Conservation (phyloP, 2,329 filamentous ascomycete genomes). For the Colletotrichum tropicicola region DNA sequence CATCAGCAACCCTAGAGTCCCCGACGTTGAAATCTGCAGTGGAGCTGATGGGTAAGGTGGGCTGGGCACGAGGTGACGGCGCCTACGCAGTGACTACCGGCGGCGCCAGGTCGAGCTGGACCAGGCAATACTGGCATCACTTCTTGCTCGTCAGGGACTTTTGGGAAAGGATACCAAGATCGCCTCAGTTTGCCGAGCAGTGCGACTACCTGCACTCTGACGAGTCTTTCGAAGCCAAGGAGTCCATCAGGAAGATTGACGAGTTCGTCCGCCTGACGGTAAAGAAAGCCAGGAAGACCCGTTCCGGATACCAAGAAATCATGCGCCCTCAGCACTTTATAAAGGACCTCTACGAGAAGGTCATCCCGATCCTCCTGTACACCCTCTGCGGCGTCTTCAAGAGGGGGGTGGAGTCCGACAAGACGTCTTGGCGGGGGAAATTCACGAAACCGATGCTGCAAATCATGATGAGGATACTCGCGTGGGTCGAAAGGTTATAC, state of each 20-base stretch:
- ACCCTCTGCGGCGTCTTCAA: slow-evolving; percentile 10
- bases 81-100: background rate
- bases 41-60: slow-evolving; percentile 12
- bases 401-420: background rate
- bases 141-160: background rate
- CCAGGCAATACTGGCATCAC: slow-evolving; percentile 7
- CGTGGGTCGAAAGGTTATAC: slow-evolving; percentile 8
- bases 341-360: background rate
- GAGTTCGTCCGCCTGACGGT: background rate
- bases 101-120: background rate
- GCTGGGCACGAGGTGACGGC: background rate
- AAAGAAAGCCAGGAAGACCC: background rate
- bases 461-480: slow-evolving; percentile 19
- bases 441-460: slow-evolving; percentile 19
- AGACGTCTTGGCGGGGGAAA: background rate
- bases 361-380: slow-evolving; percentile 11
- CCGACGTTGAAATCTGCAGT: background rate
- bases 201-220: slow-evolving; percentile 11
- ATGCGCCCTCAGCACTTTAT: slow-evolving; percentile 4
- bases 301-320: background rate
- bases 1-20: background rate
- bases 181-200: slow-evolving; percentile 4
- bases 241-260: background rate
- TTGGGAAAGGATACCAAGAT: slow-evolving; percentile 7
- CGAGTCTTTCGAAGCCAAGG: background rate